phyloP scores from a whole-genome alignment of 1,284 basidiomycete species.

The Apiotrichum siamense region DNA sequence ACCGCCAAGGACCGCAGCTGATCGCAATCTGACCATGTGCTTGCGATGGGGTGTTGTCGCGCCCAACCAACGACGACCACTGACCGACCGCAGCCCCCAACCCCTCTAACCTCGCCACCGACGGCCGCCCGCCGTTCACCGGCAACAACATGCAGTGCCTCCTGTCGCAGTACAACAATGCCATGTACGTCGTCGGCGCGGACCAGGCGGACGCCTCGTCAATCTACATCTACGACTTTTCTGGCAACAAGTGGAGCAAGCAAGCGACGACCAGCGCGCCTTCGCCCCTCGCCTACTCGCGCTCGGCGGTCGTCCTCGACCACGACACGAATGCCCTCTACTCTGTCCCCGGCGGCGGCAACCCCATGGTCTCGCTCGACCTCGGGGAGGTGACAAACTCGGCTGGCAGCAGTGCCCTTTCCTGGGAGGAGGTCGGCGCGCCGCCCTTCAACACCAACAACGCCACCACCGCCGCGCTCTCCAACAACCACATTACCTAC shows the following conservation, averaged over 20 bases:
- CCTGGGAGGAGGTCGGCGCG: constrained; percentile 59
- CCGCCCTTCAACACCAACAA: constrained; percentile 48
- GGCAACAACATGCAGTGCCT: constrained; percentile 46
- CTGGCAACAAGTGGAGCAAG: constrained; percentile 42
- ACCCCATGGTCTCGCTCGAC: constrained; percentile 56
- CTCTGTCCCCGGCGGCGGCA: constrained; percentile 29
- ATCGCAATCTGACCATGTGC: too few relatives aligned
- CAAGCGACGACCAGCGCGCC: constrained; percentile 41
- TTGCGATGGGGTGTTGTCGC: too few relatives aligned
- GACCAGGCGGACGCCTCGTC: constrained; percentile 59
- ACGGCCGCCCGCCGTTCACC: constrained; percentile 45
- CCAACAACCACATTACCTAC: constrained; percentile 55
- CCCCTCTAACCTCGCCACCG: constrained; percentile 28
- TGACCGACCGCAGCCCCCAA: constrained; percentile 31
- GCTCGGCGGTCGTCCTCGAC: constrained; percentile 61
- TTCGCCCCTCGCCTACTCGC: constrained; percentile 31
- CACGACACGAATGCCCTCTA: constrained; percentile 82
- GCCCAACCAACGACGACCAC: too few relatives aligned
- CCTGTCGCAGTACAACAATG: constrained; percentile 46
- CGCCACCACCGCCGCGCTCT: constrained; percentile 34
- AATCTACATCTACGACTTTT: constrained; percentile 48
- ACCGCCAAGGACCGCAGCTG: too few relatives aligned
- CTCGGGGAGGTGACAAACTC: constrained; percentile 56
- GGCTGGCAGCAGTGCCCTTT: constrained; percentile 56
- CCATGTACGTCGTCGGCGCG: constrained; percentile 71